Evolutionary conservation across 1,284 basidiomycete species (phyloP).

Genomic region (Wallemia mellicola): DNA sequence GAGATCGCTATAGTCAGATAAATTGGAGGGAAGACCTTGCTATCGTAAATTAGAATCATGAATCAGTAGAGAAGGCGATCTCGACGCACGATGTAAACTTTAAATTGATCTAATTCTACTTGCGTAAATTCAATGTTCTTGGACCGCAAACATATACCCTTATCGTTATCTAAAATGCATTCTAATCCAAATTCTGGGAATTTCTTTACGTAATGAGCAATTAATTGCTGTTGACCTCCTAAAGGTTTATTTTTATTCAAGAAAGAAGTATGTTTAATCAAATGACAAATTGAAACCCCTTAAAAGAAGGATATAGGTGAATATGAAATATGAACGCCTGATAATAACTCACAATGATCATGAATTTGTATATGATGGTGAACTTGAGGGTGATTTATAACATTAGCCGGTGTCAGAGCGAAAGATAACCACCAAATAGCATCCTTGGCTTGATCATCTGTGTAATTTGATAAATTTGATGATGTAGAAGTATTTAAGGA

Average conservation of each 20-base stretch:
- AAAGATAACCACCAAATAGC: background rate
- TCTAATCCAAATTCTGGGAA: background rate
- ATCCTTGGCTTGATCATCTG: background rate
- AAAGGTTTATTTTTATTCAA: background rate
- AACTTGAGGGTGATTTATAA: background rate
- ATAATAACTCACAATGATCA: background rate
- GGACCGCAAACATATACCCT: background rate
- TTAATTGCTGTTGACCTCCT: background rate
- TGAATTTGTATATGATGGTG: background rate
- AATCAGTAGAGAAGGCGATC: background rate
- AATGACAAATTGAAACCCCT: background rate
- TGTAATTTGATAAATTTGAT: background rate
- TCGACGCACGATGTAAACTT: background rate
- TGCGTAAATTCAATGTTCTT: background rate
- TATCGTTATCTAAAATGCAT: background rate
- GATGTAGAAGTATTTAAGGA: too few relatives aligned
- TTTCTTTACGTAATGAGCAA: background rate
- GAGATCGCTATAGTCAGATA: background rate
- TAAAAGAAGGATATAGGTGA: background rate
- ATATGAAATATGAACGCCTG: background rate
- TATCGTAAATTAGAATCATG: background rate
- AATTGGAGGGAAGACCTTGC: background rate
- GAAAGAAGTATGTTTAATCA: background rate
- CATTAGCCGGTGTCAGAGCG: background rate
- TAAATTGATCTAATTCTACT: background rate